phyloP scores from a whole-genome alignment of 495 filamentous ascomycete species.

The Tuber borchii region DNA sequence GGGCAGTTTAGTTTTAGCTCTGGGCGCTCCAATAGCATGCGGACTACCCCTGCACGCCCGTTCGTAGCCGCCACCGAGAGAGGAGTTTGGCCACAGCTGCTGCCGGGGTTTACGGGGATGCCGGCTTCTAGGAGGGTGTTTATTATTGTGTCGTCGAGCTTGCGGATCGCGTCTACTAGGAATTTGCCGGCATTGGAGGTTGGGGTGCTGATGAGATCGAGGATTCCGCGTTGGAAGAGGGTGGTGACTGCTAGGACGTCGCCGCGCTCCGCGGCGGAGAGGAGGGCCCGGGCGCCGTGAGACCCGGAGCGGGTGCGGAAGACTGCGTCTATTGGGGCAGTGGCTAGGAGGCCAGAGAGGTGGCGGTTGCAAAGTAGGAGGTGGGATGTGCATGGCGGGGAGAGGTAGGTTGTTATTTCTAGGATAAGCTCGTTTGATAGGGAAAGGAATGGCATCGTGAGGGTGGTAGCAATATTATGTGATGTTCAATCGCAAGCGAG shows the following conservation, averaged over 20 bases:
- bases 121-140: neutral
- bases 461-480: neutral
- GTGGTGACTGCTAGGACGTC: neutral
- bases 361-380: neutral
- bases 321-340: slow-evolving; percentile 1
- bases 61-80: neutral
- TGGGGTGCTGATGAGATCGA: neutral
- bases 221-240: neutral
- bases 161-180: neutral
- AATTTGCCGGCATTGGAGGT: neutral
- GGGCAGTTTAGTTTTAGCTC: neutral
- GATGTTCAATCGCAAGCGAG: neutral
- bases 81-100: neutral
- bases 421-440: neutral
- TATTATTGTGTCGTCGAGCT: neutral
- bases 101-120: neutral
- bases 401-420: neutral
- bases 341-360: neutral
- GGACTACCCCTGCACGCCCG: neutral
- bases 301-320: neutral
- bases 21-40: neutral
- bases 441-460: slow-evolving; percentile 1
- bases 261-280: neutral
- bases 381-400: neutral
- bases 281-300: neutral